A percentile compares a stretch with the other conserved stretches of the same genome.
phyloP scores from a whole-genome alignment of 371 early-diverging fungal genomes.

The Furculomyces boomerangus region DNA sequence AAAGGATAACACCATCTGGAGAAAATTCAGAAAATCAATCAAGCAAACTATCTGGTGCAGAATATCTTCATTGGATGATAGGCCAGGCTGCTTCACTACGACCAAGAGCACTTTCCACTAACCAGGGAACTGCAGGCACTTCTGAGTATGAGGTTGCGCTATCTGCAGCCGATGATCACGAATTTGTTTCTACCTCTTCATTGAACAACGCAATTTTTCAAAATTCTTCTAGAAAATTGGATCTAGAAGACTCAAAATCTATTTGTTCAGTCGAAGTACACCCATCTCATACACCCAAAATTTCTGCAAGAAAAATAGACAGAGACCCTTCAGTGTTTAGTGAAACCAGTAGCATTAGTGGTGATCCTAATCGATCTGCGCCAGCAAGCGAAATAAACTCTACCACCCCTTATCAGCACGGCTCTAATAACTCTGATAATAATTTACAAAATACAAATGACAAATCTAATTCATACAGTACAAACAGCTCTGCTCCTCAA shows the following conservation, averaged over 20 bases:
- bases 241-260: not conserved
- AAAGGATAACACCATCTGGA: not conserved
- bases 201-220: not conserved
- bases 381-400: no score
- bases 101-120: not conserved
- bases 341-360: no score
- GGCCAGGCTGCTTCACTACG: not conserved
- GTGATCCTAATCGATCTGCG: no score
- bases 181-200: not conserved
- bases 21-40: not conserved
- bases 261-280: not conserved
- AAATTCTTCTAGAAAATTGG: not conserved
- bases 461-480: no score
- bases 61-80: not conserved
- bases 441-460: no score
- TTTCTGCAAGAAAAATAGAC: no score
- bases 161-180: not conserved
- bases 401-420: no score
- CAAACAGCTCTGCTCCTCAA: no score
- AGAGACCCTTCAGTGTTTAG: no score
- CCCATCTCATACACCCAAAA: not conserved
- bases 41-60: not conserved
- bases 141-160: not conserved
- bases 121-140: not conserved
- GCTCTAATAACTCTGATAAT: no score